Evolutionary conservation across 2,329 filamentous ascomycete species (phyloP).

Genomic region (Botrytis fragariae): DNA sequence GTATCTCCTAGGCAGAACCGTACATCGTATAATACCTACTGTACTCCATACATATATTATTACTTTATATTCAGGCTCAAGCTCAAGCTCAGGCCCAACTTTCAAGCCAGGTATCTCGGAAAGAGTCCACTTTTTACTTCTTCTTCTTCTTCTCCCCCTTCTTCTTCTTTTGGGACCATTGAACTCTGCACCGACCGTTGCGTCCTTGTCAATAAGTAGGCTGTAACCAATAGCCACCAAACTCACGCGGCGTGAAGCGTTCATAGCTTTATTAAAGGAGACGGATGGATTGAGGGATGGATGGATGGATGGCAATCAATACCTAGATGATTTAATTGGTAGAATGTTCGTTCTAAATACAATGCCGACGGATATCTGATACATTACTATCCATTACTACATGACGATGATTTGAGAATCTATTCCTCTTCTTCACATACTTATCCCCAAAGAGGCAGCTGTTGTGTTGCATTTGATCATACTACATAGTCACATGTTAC

Average conservation of each 20-base stretch:
- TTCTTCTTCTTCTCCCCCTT: not conserved
- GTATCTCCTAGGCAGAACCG: not conserved
- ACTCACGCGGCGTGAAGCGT: conserved; percentile 6
- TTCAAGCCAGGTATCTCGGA: conserved; percentile 1
- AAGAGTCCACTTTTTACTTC: not conserved
- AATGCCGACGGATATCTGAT: not conserved
- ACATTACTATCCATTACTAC: not conserved
- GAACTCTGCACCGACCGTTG: conserved; percentile 1
- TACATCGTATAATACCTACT: not conserved
- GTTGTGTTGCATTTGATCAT: not conserved
- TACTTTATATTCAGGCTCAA: not conserved
- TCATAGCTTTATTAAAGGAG: not conserved
- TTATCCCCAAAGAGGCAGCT: not conserved
- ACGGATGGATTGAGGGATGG: not conserved
- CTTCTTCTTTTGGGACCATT: not conserved
- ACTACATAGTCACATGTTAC: not conserved
- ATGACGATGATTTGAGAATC: not conserved
- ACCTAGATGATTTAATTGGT: not conserved
- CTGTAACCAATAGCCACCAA: not conserved
- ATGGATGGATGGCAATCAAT: not conserved
- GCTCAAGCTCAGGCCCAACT: not conserved
- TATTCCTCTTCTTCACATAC: not conserved
- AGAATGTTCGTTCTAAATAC: not conserved
- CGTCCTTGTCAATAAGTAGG: not conserved
- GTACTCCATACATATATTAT: not conserved